These are phyloP conservation scores for Didymella segeticola DNA, from an alignment of 2,329 filamentous ascomycete species.

Conservation along the genomic window DNA sequence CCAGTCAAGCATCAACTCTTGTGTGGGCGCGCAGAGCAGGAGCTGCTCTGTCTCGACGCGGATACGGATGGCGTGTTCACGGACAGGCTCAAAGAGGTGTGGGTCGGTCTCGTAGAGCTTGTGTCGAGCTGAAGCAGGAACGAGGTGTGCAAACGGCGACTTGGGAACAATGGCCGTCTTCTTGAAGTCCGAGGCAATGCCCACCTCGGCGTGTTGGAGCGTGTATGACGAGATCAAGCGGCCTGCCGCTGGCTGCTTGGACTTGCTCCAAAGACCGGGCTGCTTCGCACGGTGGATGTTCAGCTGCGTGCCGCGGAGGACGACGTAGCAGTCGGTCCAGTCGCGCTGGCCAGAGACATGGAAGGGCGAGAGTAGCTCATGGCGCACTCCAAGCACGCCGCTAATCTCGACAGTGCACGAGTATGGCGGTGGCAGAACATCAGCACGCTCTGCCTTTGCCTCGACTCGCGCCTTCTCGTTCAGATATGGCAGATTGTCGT, in stretches of 20 bases:
- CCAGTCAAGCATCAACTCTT: conserved; percentile 72
- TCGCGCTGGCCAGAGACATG: conserved; percentile 67
- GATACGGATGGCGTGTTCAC: conserved; percentile 71
- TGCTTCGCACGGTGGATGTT: conserved; percentile 70
- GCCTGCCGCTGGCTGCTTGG: conserved; percentile 61
- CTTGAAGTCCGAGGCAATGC: conserved; percentile 74
- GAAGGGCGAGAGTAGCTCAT: conserved; percentile 70
- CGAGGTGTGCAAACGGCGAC: conserved; percentile 54
- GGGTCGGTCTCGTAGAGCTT: conserved; percentile 55
- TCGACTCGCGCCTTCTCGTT: conserved; percentile 32
- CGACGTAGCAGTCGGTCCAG: conserved; percentile 69
- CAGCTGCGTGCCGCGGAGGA: conserved; percentile 72
- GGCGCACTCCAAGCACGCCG: conserved; percentile 60
- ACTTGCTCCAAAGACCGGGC: conserved; percentile 53
- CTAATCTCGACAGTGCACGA: conserved; percentile 44
- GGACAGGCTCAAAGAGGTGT: conserved; percentile 53
- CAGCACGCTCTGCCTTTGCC: conserved; percentile 21
- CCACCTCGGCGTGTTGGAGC: conserved; percentile 76
- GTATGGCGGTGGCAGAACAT: conserved; percentile 43
- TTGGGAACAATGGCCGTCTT: conserved; percentile 59
- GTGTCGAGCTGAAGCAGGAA: conserved; percentile 49
- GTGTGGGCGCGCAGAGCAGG: conserved; percentile 69
- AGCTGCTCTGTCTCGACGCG: conserved; percentile 78
- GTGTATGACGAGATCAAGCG: conserved; percentile 72
- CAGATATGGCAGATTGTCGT: conserved; percentile 30